Evolutionary conservation across 441 rosid species (phyloP), one percentile per base, ranked within the genome.

Genomic region (Brassica balearica): DNA sequence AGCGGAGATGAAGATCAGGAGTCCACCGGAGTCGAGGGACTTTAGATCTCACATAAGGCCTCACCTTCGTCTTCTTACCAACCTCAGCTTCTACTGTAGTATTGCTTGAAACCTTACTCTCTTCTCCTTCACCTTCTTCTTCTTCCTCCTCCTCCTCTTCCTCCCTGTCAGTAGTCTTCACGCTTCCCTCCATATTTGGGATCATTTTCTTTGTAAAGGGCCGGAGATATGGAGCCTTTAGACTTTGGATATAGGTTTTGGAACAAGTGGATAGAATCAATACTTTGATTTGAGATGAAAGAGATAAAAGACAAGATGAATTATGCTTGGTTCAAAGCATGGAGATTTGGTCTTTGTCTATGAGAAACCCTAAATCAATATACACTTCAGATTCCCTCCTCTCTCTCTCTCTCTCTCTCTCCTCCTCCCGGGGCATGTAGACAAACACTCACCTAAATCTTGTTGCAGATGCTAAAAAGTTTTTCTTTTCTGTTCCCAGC

Each of bases 21-120:
- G 94, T 92, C 98, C 98, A 94, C 9, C 98, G 91, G 65, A 94
- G 98, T 80, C 97, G 79, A 1, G 96, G 95, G 84, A 84, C 84
- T 91, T 92, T 92, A 84, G 97, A 92, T 90, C 98, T 89, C 56
- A 90, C 91, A 75, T 94, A 94, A 63, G 93, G 96, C 81, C 98
- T 78, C 34, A 92, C 92, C 20, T 79, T 67, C 12, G 84, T 63
- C 88, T 88, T 90, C 84, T 88, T 86, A 15, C 83, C 82, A 29
- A 68, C 86, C 80, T 88, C 65, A 61, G 65, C 98, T 82, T 94
- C 98, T 72, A 90, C 90, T 25, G 97, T 92, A 82, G 94, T 90
- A 80, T 86, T 94, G 88, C 97, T 92, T 14, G 97, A 92, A 9
- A 75, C 79, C 86, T 64, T 82, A 66, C 84, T 77, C 70, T 83